Evolutionary conservation across 2,329 filamentous ascomycete genomes (phyloP).

Genomic region (Aspergillus sp.): DNA sequence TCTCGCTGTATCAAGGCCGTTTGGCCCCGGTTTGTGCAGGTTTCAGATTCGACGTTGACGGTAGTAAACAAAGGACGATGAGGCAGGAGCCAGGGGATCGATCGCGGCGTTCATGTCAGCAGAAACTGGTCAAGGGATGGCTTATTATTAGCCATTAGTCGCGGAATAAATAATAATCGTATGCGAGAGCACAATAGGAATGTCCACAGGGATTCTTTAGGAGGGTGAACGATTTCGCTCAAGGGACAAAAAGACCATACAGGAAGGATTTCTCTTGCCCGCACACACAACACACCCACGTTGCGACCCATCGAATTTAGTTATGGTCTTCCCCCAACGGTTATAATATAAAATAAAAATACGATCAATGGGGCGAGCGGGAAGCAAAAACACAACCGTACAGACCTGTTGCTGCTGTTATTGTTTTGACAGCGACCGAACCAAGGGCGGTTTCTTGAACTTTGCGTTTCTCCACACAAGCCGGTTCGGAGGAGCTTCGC

Average conservation of each 20-base stretch:
- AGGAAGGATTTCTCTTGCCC: slow-evolving; percentile 18
- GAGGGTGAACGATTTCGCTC: too few relatives aligned
- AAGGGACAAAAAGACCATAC: slow-evolving; percentile 11
- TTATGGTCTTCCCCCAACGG: neutral
- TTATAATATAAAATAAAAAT: neutral
- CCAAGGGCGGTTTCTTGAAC: slow-evolving; percentile 27
- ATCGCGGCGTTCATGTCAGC: slow-evolving; percentile 28
- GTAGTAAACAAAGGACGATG: slow-evolving; percentile 14
- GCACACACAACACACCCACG: slow-evolving; percentile 15
- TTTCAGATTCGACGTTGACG: slow-evolving; percentile 16
- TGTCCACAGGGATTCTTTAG: too few relatives aligned
- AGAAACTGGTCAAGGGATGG: slow-evolving; percentile 11
- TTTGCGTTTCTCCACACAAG: slow-evolving; percentile 27
- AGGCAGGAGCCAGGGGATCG: slow-evolving; percentile 28
- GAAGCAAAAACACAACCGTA: neutral
- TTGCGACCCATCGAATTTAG: slow-evolving; percentile 14
- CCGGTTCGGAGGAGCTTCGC: slow-evolving; percentile 17
- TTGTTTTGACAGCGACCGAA: slow-evolving; percentile 3
- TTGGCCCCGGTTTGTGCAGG: neutral
- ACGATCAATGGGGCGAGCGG: neutral
- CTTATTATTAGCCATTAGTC: slow-evolving; percentile 6
- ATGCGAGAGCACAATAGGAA: too few relatives aligned
- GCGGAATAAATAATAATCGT: too few relatives aligned
- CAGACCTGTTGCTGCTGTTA: neutral
- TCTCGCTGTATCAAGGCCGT: slow-evolving; percentile 1